Conservation (phyloP, 306 rosid species). For the Acmispon strigosus region DNA sequence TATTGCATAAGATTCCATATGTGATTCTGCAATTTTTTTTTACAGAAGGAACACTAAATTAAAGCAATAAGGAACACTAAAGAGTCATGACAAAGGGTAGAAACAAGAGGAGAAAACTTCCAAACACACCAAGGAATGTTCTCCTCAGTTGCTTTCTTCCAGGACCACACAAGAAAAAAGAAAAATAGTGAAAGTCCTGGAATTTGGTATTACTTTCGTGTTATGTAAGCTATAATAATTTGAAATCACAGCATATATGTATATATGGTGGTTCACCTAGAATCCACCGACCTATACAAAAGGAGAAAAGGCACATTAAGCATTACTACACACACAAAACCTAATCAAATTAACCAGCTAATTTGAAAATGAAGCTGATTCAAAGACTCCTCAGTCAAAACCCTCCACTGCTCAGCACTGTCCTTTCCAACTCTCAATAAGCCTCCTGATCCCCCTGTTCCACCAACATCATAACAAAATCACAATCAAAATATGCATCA, state of each 20-base stretch:
- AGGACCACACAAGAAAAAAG: background rate
- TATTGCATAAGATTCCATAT: too few species aligned
- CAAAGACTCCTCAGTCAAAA: background rate
- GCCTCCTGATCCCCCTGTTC: conserved; percentile 47
- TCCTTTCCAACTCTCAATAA: conserved; percentile 6
- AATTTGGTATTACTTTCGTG: background rate
- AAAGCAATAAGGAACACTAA: too few species aligned
- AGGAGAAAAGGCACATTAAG: background rate
- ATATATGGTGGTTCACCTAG: background rate
- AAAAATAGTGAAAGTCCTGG: background rate
- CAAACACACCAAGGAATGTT: too few species aligned
- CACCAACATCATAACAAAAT: background rate
- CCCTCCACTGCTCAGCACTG: too few species aligned
- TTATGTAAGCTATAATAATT: background rate
- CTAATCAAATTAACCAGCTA: background rate
- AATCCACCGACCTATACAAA: too few species aligned
- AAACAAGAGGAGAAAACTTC: too few species aligned
- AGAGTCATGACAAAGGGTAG: too few species aligned
- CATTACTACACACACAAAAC: background rate
- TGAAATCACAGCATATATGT: background rate
- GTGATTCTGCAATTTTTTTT: too few species aligned
- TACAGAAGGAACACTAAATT: too few species aligned
- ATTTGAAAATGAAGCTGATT: background rate
- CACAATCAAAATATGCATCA: background rate
- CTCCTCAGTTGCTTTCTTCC: too few species aligned